Evolutionary conservation across 495 filamentous ascomycete species (phyloP), one percentile per base, ranked within the genome.

Genomic region (Annulohypoxylon bovei): DNA sequence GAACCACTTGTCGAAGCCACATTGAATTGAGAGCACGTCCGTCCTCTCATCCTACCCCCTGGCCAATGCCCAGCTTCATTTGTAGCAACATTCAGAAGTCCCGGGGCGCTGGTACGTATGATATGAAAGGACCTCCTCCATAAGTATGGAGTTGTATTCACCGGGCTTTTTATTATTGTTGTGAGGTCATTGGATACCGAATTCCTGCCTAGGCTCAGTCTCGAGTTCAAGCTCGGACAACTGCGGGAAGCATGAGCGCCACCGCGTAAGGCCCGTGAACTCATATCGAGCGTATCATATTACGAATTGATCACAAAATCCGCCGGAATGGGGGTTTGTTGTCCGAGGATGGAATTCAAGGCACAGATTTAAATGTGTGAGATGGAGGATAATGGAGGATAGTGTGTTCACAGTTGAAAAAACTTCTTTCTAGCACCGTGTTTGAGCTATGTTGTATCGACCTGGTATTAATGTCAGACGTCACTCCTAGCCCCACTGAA

Each of bases 281-380:
- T 72, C 70, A 72, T 72, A 60, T 42, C 39, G 70, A 56, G 54
- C 8, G 47, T 65, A 47, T 68, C 70, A 72, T 72, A 61, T 68
- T 72, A 68, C 39, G 52, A 32, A 16, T 6, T 23, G 12, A 16
- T 35, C 59, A 25, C 28, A 32, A 25, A 52, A 35, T 37, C 5
- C 9, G 33, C 30, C 33, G 18, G 23, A 4, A 9, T 23, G 23
- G 37, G 11, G 9, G n/a, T 18, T 18, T 42, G 20, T 42, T 42
- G 39, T 42, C 39, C 39, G 39, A 18, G 3, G 20, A 42, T 18
- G n/a, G 20, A 42, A 40, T 40, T 40, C 37, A 16, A 16, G 0
- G 39, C 6, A 4, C n/a, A 2, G 39, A 42, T 42, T 35, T 8
- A 7, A 42, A 18, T 42, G 14, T 2, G n/a, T 18, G 20, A 6